These are phyloP conservation scores for Erodium moschatum DNA, from an alignment of 441 rosid species.

Conservation along the genomic window DNA sequence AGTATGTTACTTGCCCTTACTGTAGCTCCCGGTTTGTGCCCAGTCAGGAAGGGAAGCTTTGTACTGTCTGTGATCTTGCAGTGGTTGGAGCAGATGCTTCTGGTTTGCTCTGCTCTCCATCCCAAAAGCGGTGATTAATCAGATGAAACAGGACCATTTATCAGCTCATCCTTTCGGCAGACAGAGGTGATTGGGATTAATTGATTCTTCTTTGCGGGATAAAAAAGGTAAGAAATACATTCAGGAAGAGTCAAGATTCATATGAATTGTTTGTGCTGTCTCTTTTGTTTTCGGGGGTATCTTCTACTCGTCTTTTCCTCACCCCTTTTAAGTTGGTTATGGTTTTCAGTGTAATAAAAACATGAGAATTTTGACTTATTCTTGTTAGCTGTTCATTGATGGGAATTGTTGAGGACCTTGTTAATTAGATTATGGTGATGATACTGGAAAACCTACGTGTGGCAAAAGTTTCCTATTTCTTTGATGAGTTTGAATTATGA, in stretches of 20 bases:
- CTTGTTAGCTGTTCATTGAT: conserved; percentile 31
- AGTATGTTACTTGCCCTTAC: conserved; percentile 69
- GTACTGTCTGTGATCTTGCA: conserved; percentile 75
- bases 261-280: conserved; percentile 29
- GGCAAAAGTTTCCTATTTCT: too few relatives aligned
- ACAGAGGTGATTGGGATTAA: not conserved
- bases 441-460: too few relatives aligned
- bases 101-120: conserved; percentile 58
- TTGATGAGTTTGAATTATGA: too few relatives aligned
- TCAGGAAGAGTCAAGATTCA: conserved; percentile 22
- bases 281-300: conserved; percentile 6
- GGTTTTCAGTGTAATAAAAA: conserved; percentile 35
- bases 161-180: conserved; percentile 6
- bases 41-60: conserved; percentile 56
- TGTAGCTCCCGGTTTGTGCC: conserved; percentile 72
- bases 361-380: conserved; percentile 39
- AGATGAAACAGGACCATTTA: not conserved
- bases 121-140: conserved; percentile 43
- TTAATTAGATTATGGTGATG: not conserved
- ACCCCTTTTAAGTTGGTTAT: conserved; percentile 26
- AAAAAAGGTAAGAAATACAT: conserved; percentile 25
- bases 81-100: conserved; percentile 83
- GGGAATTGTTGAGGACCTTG: conserved; percentile 19
- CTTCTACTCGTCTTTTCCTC: too few relatives aligned
- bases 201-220: conserved; percentile 21